Conservation (phyloP, 2,329 filamentous ascomycete genomes). For the Ceratocystis papillata region DNA sequence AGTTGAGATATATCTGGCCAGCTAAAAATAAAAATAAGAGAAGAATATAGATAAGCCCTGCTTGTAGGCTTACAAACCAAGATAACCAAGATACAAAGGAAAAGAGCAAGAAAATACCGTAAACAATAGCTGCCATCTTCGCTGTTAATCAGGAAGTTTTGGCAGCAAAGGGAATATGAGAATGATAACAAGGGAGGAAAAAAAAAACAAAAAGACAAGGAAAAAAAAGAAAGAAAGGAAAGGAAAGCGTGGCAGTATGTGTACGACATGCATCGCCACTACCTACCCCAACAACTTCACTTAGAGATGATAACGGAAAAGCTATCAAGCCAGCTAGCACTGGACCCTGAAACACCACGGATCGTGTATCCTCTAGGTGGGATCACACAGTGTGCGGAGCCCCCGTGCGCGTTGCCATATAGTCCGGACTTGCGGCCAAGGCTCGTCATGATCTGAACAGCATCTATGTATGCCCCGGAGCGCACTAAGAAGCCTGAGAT, state of each 20-base stretch:
- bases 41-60: background rate
- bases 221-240: background rate
- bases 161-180: too few species aligned
- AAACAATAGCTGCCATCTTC: background rate
- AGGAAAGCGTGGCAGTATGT: background rate
- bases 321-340: slow-evolving; percentile 70
- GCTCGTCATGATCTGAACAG: slow-evolving; percentile 79
- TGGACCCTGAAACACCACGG: slow-evolving; percentile 76
- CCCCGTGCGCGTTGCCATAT: slow-evolving; percentile 71
- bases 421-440: slow-evolving; percentile 74
- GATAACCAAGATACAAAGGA: background rate
- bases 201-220: background rate
- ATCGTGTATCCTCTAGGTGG: slow-evolving; percentile 82
- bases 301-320: slow-evolving; percentile 60
- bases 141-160: background rate
- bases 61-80: background rate
- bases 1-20: background rate
- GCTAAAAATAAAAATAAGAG: background rate
- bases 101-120: background rate
- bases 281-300: slow-evolving; percentile 24
- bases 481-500: slow-evolving; percentile 77
- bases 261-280: background rate
- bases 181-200: slow-evolving; percentile 15
- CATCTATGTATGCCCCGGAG: slow-evolving; percentile 74
- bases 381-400: slow-evolving; percentile 71